Evolutionary conservation across 2,329 filamentous ascomycete genomes (phyloP), one percentile per base, ranked within the genome.

Genomic region (Trichoderma brevicompactum): DNA sequence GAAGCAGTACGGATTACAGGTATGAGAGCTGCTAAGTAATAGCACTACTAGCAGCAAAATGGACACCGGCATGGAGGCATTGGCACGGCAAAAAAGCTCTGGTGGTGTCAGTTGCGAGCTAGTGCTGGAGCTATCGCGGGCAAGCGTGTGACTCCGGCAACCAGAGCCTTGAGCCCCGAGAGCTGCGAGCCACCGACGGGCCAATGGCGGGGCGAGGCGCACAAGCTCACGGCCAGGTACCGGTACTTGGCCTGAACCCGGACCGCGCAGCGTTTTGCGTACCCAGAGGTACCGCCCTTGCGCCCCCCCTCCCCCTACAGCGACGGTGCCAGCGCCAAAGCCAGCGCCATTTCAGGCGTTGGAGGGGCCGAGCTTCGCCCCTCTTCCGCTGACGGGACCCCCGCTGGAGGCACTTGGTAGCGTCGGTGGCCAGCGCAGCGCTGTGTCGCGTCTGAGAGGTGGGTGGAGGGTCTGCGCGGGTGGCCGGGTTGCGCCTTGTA

Each of bases 381-480:
- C 70, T 66, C 67, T 58, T 64, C 43, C 60, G 58, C 67, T 50
- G 69, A 65, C 64, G 64, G 64, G 38, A 62, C 49, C 71, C 72
- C 72, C 72, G 72, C 72, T 70, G 59, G 58, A 61, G 23, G 58
- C 64, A 65, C 64, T 70, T 70, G 65, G 67, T 65, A 65, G 66
- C 71, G 68, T 56, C 61, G 50, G 68, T 71, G 65, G 67, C 52
- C 65, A 60, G 65, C 59, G 49, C 54, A 71, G 32, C 55, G 58
- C 66, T 60, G 46, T 59, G 64, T 48, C 55, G 55, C 56, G 54
- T 54, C 36, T 61, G 54, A 66, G 68, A 50, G 15, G 52, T 32
- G 61, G 61, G 61, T 50, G 17, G 58, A 50, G 36, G 58, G 34
- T 49, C 23, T 28, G 23, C 23, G 23, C 23, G 23, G 23, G 23